Evolutionary conservation across 805 yeast species (phyloP).

Genomic region (Candida coleopterorum): DNA sequence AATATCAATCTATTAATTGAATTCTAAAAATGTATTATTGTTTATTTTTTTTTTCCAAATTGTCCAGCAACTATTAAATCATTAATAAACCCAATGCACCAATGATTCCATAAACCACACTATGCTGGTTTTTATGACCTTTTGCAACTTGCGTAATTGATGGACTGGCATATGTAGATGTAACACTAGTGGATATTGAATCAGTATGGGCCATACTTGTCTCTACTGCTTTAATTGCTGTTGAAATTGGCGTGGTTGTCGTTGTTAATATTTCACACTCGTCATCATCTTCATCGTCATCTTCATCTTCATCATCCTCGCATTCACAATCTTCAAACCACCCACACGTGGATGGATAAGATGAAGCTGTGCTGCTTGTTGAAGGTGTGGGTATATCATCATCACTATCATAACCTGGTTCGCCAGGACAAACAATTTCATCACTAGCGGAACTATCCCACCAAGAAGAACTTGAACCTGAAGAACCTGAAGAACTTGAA

Average conservation of each 20-base stretch:
- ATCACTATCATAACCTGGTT: slow-evolving; percentile 14
- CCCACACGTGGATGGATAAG: slow-evolving; percentile 5
- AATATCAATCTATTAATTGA: too few species aligned
- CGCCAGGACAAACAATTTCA: slow-evolving; percentile 9
- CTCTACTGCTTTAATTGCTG: slow-evolving; percentile 3
- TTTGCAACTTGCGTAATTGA: slow-evolving; percentile 2
- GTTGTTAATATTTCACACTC: slow-evolving; percentile 2
- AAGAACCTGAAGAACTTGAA: slow-evolving; percentile 8
- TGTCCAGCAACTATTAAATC: slow-evolving; percentile 11
- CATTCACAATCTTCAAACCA: slow-evolving; percentile 10
- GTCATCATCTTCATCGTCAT: slow-evolving; percentile 5
- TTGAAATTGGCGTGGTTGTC: neutral
- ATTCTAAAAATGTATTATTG: too few species aligned
- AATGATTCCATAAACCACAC: slow-evolving; percentile 3
- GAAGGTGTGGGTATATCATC: slow-evolving; percentile 4
- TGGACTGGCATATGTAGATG: neutral
- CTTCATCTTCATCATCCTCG: slow-evolving; percentile 6
- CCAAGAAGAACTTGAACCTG: slow-evolving; percentile 1
- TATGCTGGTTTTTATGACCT: neutral
- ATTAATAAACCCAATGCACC: slow-evolving; percentile 4
- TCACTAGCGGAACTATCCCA: slow-evolving; percentile 9
- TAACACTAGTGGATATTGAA: slow-evolving; percentile 1
- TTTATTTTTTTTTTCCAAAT: too few species aligned
- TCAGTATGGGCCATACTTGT: neutral
- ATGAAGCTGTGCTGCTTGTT: neutral